A percentile compares a stretch with the other conserved stretches of the same genome.
Conservation (phyloP, 495 filamentous ascomycete species). For the Hyaloscypha bicolor region DNA sequence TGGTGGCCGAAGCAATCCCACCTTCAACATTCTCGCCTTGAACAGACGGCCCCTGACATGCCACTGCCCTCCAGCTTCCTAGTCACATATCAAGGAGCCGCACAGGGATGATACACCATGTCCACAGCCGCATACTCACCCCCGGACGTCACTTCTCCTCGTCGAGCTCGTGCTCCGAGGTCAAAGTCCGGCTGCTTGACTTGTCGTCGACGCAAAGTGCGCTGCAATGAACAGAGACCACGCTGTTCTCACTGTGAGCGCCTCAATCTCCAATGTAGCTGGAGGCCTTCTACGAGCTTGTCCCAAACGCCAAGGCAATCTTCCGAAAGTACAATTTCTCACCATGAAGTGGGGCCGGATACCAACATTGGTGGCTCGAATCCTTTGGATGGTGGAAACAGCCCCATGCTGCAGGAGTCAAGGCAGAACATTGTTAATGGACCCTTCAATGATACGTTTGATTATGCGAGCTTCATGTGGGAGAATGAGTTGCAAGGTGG, state of each 20-base stretch:
- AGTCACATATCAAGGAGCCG: too few species aligned
- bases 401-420: constrained; percentile 12
- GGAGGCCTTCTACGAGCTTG: constrained; percentile 14
- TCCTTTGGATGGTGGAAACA: background rate
- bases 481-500: constrained; percentile 26
- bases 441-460: constrained; percentile 39
- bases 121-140: too few species aligned
- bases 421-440: constrained; percentile 15
- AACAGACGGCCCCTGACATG: too few species aligned
- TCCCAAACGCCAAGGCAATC: too few species aligned
- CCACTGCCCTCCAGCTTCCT: too few species aligned
- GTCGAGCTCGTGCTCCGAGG: constrained; percentile 7
- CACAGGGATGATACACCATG: too few species aligned
- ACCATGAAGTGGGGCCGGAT: too few species aligned
- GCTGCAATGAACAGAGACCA: constrained; percentile 44
- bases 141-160: constrained; percentile 11
- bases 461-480: constrained; percentile 44
- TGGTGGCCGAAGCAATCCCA: too few species aligned
- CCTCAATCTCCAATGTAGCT: constrained; percentile 36
- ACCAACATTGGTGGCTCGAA: too few species aligned
- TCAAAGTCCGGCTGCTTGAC: constrained; percentile 32
- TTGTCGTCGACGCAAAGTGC: constrained; percentile 35
- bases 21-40: too few species aligned
- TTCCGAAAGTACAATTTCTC: too few species aligned
- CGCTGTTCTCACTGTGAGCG: constrained; percentile 42